phyloP scores from a whole-genome alignment of 1,284 basidiomycete species.

The Polyporus tsugae region DNA sequence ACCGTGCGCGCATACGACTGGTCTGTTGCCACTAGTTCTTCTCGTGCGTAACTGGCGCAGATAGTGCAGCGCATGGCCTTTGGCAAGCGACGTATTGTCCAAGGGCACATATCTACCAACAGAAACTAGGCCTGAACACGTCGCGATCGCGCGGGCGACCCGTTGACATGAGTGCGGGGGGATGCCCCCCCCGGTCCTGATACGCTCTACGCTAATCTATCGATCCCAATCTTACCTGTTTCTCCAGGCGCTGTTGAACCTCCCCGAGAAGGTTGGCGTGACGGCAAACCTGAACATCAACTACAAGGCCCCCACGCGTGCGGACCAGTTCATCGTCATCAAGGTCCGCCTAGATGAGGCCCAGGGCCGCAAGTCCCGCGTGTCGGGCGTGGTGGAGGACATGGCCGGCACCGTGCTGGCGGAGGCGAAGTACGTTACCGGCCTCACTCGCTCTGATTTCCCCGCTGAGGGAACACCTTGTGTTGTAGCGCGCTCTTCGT shows the following conservation, averaged over 20 bases:
- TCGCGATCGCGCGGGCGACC: no score
- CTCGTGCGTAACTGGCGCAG: no score
- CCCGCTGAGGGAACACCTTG: background rate
- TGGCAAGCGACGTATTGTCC: no score
- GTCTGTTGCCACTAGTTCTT: no score
- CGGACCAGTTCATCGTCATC: constrained; percentile 86
- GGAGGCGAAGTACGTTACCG: constrained; percentile 73
- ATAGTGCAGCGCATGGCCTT: no score
- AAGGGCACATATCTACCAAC: no score
- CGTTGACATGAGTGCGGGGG: no score
- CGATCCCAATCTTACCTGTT: no score
- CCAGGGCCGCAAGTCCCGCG: constrained; percentile 81
- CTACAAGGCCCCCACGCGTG: constrained; percentile 84
- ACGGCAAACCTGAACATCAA: constrained; percentile 84
- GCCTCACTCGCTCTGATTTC: background rate
- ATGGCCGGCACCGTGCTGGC: constrained; percentile 82
- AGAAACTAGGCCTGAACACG: no score
- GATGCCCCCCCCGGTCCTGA: no score
- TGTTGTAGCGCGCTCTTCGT: constrained; percentile 62
- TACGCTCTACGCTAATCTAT: no score
- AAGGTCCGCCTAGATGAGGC: constrained; percentile 69
- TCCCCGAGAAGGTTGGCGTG: constrained; percentile 92
- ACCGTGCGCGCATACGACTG: no score
- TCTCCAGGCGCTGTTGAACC: constrained; percentile 84
- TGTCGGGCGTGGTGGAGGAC: constrained; percentile 79